Conservation (phyloP, 495 filamentous ascomycete species). For the Trichoderma parareesei region DNA sequence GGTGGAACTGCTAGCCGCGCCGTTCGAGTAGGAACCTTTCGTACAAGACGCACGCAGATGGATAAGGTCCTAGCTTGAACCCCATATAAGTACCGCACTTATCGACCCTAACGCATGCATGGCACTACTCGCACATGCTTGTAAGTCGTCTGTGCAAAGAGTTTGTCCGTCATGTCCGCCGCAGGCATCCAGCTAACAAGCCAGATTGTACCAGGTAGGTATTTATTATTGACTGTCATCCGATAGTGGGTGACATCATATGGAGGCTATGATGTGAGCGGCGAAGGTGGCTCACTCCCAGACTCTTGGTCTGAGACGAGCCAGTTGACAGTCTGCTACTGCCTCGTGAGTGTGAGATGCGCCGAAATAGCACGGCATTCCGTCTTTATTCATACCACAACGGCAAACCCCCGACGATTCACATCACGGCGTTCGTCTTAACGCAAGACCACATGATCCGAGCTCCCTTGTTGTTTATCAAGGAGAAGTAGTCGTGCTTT, state of each 20-base stretch:
- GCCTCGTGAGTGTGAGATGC: not conserved
- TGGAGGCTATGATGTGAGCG: not conserved
- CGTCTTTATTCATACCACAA: not conserved
- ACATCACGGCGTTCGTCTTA: not conserved
- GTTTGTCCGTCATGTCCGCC: not conserved
- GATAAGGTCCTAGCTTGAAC: not conserved
- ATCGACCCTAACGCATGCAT: not conserved
- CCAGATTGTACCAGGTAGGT: not conserved
- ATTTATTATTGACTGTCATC: not conserved
- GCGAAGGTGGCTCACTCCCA: not conserved
- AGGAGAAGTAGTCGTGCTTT: not conserved
- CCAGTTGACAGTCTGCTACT: no score
- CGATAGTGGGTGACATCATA: not conserved
- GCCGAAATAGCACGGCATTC: not conserved
- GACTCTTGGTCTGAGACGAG: not conserved
- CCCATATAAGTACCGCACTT: not conserved
- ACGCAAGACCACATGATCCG: not conserved
- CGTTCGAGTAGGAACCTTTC: not conserved
- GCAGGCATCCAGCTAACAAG: not conserved
- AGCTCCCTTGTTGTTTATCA: not conserved
- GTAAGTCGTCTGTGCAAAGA: conserved; percentile 1
- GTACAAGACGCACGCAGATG: not conserved
- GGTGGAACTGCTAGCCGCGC: not conserved
- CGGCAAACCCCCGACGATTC: not conserved
- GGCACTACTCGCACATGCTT: not conserved